These are phyloP conservation scores for Cetraspora pellucida DNA, from an alignment of 192 early-diverging fungal species.

Conservation along the genomic window DNA sequence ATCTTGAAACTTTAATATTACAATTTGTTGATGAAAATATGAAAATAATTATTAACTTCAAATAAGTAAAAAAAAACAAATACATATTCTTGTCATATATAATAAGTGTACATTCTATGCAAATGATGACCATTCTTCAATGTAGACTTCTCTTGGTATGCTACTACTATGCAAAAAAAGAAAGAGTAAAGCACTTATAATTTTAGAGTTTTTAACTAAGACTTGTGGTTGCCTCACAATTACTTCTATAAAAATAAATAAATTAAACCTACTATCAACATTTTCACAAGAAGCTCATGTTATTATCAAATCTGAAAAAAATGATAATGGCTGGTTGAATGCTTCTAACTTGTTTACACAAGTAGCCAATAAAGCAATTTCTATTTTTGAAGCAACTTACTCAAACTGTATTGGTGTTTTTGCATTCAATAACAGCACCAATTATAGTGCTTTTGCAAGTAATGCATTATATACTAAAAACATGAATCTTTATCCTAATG, in stretches of 20 bases:
- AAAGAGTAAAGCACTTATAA: background rate
- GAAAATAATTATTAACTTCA: background rate
- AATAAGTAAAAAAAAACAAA: background rate
- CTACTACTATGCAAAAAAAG: background rate
- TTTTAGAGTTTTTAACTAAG: background rate
- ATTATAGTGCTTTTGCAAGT: conserved; percentile 12
- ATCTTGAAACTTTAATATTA: background rate
- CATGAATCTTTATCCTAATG: conserved; percentile 31
- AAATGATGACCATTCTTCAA: background rate
- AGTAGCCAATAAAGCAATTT: conserved; percentile 19
- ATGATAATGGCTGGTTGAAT: conserved; percentile 11
- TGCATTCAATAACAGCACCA: conserved; percentile 30
- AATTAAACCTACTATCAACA: background rate
- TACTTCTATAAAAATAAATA: background rate
- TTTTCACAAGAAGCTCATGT: background rate
- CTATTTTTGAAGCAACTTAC: too few relatives aligned
- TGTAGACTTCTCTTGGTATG: background rate
- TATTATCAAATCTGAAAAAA: conserved; percentile 1
- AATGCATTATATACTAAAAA: conserved; percentile 17
- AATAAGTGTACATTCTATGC: background rate
- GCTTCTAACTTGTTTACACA: conserved; percentile 8
- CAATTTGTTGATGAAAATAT: background rate
- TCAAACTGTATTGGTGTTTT: conserved; percentile 16
- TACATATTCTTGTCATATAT: background rate
- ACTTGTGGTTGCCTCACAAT: background rate